Evolutionary conservation across 2,329 filamentous ascomycete species (phyloP), one percentile per base, ranked within the genome.

Genomic region (Lasiodiplodia theobromae): DNA sequence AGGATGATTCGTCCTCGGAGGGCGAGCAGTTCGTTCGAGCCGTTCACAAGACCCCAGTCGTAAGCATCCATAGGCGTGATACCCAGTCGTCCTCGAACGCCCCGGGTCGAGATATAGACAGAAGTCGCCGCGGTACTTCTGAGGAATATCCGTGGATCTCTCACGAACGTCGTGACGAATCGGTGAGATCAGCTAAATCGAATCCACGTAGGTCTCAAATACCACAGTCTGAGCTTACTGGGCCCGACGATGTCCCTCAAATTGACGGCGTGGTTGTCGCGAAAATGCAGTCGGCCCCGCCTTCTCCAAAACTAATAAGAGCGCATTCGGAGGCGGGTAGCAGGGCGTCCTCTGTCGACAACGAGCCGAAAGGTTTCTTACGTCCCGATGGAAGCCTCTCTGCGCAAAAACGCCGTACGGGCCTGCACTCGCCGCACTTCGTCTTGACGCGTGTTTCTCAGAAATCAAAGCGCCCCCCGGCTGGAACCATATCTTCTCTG

Each of bases 291-390:
- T 64, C 60, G n/a, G 25, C 31, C 1, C 12, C 60, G 21, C 47
- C 14, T 3, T 7, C 28, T 52, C n/a, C 47, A 12, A 47, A 52
- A 12, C 12, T 25, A 18, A n/a, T 14, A 11, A 21, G 52, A 18
- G 44, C 21, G 21, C 40, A 57, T 3, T 67, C 54, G 14, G 65
- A 67, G 4, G 18, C 53, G 10, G 4, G 31, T 18, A 63, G 66
- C 18, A 60, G 66, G 21, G 66, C 25, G 4, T 63, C 66, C 3
- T 68, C 66, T 2, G 56, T 54, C 23, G 66, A 68, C 16, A n/a
- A 47, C 10, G 66, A 68, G 8, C 66, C 66, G 10, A 56, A 68
- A 34, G 66, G 66, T 6, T 63, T 68, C 25, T 8, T 68, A 6
- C 18, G 28, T 7, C 56, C 56, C 6, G 66, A 68, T 23, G 66